Evolutionary conservation across 129 eudicot species (phyloP).

Genomic region (Ambrosia trifida): DNA sequence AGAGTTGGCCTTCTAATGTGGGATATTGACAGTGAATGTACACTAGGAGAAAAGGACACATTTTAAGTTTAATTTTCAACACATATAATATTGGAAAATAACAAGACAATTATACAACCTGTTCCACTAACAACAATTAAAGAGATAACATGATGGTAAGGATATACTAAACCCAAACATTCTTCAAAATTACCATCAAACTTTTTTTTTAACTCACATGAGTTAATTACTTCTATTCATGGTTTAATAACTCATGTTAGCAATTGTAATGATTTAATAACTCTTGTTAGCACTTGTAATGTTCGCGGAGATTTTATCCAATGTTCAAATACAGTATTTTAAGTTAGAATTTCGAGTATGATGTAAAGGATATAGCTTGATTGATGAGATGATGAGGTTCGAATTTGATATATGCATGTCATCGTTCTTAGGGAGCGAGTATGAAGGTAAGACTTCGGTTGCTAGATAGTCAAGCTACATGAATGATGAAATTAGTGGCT

Average conservation of each 20-base stretch:
- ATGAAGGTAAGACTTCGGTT: neutral
- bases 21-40: constrained; percentile 18
- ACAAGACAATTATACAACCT: neutral
- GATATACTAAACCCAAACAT: neutral
- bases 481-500: neutral
- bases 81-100: neutral
- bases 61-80: neutral
- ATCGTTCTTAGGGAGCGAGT: neutral
- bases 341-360: neutral
- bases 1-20: constrained; percentile 16
- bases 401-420: no score
- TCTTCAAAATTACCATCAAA: neutral
- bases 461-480: neutral
- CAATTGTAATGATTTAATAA: no score
- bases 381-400: no score
- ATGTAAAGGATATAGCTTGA: neutral
- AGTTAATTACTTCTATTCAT: neutral
- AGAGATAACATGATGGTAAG: neutral
- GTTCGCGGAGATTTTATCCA: neutral
- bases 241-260: neutral
- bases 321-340: neutral
- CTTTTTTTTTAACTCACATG: neutral
- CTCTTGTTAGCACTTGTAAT: neutral
- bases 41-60: constrained; percentile 10
- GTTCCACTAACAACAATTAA: neutral